phyloP scores from a whole-genome alignment of 2,329 filamentous ascomycete genomes.

The Apiospora malaysiana region DNA sequence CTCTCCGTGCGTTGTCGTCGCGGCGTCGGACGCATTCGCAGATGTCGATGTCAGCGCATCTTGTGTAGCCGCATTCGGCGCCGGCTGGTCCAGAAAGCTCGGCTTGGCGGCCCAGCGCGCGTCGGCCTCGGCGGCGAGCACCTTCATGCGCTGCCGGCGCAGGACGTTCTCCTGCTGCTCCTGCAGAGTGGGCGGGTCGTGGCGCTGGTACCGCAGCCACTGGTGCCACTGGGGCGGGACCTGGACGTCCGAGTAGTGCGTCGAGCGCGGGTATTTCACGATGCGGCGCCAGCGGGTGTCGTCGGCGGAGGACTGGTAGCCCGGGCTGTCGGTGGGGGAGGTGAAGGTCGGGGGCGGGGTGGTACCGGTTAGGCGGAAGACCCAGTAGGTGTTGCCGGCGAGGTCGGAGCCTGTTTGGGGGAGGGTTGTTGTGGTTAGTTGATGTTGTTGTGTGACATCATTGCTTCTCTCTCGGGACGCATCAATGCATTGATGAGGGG shows the following conservation, averaged over 20 bases:
- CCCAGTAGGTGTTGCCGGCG: conserved; percentile 72
- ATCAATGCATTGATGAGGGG: not conserved
- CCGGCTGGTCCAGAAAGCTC: conserved; percentile 37
- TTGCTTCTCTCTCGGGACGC: not conserved
- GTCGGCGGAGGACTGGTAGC: conserved; percentile 30
- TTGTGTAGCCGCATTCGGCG: not conserved
- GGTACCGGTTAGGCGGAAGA: conserved; percentile 60
- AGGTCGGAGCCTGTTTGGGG: conserved; percentile 62
- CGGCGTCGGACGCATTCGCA: not conserved
- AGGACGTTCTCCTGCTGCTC: conserved; percentile 62
- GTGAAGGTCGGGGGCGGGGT: conserved; percentile 27
- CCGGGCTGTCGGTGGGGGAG: conserved; percentile 31
- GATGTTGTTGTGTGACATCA: not conserved
- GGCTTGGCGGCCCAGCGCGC: conserved; percentile 68
- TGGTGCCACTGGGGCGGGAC: conserved; percentile 71
- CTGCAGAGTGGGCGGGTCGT: conserved; percentile 57
- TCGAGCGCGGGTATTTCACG: conserved; percentile 61
- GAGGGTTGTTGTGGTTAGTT: not conserved
- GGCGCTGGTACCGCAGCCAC: conserved; percentile 68
- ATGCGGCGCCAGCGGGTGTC: conserved; percentile 63
- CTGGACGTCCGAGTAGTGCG: conserved; percentile 59
- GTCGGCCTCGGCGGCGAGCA: conserved; percentile 66
- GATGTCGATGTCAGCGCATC: not conserved
- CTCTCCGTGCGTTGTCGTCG: not conserved
- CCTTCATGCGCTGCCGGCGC: conserved; percentile 59